These are phyloP conservation scores for Blastobotrys ciferrii DNA, from an alignment of 1,139 yeast species.

Conservation along the genomic window DNA sequence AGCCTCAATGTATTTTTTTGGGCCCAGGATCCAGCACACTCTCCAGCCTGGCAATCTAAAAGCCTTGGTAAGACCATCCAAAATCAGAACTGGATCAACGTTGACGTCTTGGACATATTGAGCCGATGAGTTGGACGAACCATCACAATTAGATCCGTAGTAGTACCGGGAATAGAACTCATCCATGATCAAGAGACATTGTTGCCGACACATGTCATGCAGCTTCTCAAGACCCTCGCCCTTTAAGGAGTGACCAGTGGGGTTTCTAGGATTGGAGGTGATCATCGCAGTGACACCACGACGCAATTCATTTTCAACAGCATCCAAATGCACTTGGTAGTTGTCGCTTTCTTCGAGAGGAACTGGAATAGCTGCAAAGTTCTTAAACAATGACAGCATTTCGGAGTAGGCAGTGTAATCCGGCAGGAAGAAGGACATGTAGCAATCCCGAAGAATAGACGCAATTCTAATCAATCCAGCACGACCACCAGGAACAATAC, in stretches of 20 bases:
- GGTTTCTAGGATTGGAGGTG: slow-evolving; percentile 67
- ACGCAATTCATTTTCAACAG: slow-evolving; percentile 53
- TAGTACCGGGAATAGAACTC: slow-evolving; percentile 65
- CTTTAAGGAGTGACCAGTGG: slow-evolving; percentile 60
- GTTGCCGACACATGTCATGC: slow-evolving; percentile 57
- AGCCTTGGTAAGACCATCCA: slow-evolving; percentile 65
- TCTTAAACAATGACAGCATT: slow-evolving; percentile 64
- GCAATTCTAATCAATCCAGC: slow-evolving; percentile 69
- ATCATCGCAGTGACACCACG: slow-evolving; percentile 63
- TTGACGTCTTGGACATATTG: slow-evolving; percentile 57
- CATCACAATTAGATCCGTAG: slow-evolving; percentile 58
- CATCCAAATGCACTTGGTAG: slow-evolving; percentile 57
- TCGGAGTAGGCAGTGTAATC: slow-evolving; percentile 75
- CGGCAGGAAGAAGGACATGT: slow-evolving; percentile 62
- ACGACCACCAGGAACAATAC: slow-evolving; percentile 70
- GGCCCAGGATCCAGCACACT: slow-evolving; percentile 67
- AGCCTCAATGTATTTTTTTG: slow-evolving; percentile 59
- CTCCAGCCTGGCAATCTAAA: slow-evolving; percentile 72
- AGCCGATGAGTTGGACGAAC: slow-evolving; percentile 57
- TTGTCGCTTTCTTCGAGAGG: slow-evolving; percentile 61
- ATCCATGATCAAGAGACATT: slow-evolving; percentile 63
- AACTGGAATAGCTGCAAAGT: slow-evolving; percentile 66
- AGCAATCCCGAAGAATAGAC: slow-evolving; percentile 60
- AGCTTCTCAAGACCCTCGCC: slow-evolving; percentile 51
- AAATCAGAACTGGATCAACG: slow-evolving; percentile 59